Conservation (phyloP, 106 monocot genomes). For the Allium sativum region DNA sequence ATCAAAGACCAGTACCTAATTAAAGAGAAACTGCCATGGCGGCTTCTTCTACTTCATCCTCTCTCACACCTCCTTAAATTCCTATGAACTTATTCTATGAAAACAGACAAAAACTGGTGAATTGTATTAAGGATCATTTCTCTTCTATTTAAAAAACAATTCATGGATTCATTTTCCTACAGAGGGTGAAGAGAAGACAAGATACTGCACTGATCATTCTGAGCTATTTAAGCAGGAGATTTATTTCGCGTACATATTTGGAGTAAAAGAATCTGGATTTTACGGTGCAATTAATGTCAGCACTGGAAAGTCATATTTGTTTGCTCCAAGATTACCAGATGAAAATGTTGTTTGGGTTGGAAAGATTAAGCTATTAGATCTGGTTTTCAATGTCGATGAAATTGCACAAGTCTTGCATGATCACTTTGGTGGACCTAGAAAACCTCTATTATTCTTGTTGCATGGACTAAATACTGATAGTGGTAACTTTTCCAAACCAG, state of each 20-base stretch:
- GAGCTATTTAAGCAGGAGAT: slow-evolving; percentile 94
- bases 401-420: slow-evolving; percentile 46
- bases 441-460: slow-evolving; percentile 68
- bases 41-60: slow-evolving; percentile 11
- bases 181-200: slow-evolving; percentile 62
- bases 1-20: too few species aligned
- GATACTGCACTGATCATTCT: slow-evolving; percentile 68
- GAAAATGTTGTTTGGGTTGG: slow-evolving; percentile 99
- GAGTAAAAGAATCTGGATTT: slow-evolving; percentile 84
- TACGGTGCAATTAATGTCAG: slow-evolving; percentile 64
- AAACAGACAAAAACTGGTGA: slow-evolving; percentile 50
- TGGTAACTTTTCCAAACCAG: slow-evolving; percentile 82
- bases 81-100: slow-evolving; percentile 47
- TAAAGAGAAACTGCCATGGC: too few species aligned
- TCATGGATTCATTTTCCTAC: slow-evolving; percentile 49
- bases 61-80: slow-evolving; percentile 33
- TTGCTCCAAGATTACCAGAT: slow-evolving; percentile 81
- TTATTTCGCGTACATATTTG: slow-evolving; percentile 97
- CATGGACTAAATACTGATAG: slow-evolving; percentile 90
- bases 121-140: slow-evolving; percentile 37
- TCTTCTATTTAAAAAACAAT: slow-evolving; percentile 25
- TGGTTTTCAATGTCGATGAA: slow-evolving; percentile 82
- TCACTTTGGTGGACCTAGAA: slow-evolving; percentile 24
- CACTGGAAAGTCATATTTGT: slow-evolving; percentile 73
- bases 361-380: slow-evolving; percentile 67